Evolutionary conservation across 1,284 basidiomycete genomes (phyloP), one percentile per base, ranked within the genome.

Genomic region (Tilletia walkeri): DNA sequence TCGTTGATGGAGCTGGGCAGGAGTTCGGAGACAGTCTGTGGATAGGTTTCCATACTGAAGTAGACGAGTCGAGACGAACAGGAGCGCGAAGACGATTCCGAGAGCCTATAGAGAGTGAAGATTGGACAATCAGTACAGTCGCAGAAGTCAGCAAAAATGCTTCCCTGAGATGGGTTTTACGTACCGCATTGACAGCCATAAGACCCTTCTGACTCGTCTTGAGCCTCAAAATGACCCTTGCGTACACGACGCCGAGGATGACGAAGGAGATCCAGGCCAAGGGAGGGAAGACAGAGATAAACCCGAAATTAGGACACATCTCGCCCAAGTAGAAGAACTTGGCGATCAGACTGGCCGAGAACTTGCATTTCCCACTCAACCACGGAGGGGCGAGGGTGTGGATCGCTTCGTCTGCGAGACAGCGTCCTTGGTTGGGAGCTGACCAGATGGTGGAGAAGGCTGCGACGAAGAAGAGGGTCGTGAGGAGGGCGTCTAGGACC

Each of bases 241-340:
- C 77, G 59, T 78, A 80, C n/a, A 78, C 56, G 24, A 77, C 56
- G 16, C 77, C 78, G 39, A 80, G 70, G 45, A 80, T 47, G 69
- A 72, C 76, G 71, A 80, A 80, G 4, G 71, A 72, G 66, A 77
- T 47, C 78, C 78, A 80, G 16, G 66, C 78, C n/a, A 78, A 63
- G 7, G 77, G 78, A 2, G 78, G 78, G 56, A 80, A 80, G 16
- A 70, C 76, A 3, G 75, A 77, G 65, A 78, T 69, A 67, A 80
- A 70, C 18, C 65, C 65, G n/a, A 66, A 36, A 30, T 66, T 49
- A 4, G 65, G 65, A 49, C 65, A 66, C 65, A 66, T n/a, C 41
- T 47, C 41, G 18, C 9, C n/a, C 6, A 48, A 45, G 30, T 48
- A 66, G 65, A 63, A 41, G 36, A 63, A 38, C 18, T 63, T 9